phyloP scores from a whole-genome alignment of 208 protist species.

The Herpetomonas muscarum region DNA sequence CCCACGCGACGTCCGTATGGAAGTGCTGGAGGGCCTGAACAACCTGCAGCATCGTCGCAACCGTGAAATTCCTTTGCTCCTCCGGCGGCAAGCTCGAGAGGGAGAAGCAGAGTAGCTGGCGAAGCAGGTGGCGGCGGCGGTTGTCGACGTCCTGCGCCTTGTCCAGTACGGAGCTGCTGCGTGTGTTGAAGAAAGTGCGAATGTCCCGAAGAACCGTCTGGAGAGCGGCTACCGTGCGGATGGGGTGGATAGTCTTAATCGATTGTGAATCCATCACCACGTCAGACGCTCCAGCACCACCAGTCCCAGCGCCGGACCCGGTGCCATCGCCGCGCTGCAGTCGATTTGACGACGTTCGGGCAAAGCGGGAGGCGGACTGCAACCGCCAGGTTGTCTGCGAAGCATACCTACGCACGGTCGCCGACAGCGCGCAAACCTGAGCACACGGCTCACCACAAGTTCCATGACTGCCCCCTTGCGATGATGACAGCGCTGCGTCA shows the following conservation, averaged over 20 bases:
- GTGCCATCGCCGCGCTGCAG: no score
- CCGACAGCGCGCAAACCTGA: no score
- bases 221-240: background rate
- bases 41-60: background rate
- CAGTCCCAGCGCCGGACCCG: background rate
- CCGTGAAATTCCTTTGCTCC: background rate
- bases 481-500: no score
- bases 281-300: background rate
- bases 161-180: no score
- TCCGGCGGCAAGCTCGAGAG: background rate
- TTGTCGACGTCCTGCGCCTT: background rate
- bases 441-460: no score
- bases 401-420: no score
- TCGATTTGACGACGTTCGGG: background rate
- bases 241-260: background rate
- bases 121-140: background rate
- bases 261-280: no score
- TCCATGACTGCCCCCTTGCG: no score
- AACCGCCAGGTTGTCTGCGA: background rate
- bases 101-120: background rate
- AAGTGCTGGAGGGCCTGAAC: background rate
- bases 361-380: background rate
- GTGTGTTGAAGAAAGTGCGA: background rate
- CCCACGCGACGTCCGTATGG: background rate
- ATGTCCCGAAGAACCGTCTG: background rate